These are phyloP conservation scores for Euphorbia celastroides DNA, from an alignment of 441 rosid genomes.

Conservation along the genomic window DNA sequence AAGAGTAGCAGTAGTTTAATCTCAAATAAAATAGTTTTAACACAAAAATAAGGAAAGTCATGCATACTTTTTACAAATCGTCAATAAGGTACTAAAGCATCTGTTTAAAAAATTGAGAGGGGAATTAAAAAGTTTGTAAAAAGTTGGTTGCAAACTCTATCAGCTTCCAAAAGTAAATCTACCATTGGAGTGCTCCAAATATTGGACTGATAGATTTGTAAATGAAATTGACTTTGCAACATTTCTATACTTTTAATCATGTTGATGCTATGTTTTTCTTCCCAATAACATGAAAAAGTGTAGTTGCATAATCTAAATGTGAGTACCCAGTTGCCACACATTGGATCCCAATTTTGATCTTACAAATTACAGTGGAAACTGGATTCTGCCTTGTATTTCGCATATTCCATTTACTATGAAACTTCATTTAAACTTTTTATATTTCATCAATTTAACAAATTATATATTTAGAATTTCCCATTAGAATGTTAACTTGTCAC, in stretches of 20 bases:
- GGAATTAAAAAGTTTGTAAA: too few species aligned
- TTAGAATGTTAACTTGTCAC: neutral
- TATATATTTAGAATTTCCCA: neutral
- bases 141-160: too few species aligned
- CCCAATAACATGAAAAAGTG: neutral
- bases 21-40: neutral
- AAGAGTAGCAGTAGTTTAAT: neutral
- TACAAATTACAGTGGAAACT: neutral
- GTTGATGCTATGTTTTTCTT: slow-evolving; percentile 12
- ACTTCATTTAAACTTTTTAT: neutral
- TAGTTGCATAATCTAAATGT: neutral
- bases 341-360: neutral
- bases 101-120: too few species aligned
- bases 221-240: too few species aligned
- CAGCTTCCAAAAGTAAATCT: too few species aligned
- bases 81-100: too few species aligned
- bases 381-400: neutral
- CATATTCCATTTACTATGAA: neutral
- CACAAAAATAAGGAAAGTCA: neutral
- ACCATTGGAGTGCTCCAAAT: neutral
- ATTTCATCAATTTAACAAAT: too few species aligned
- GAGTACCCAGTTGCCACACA: neutral
- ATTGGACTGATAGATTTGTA: neutral
- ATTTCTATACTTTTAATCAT: slow-evolving; percentile 21
- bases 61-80: too few species aligned